These are phyloP conservation scores for Rugonectria rugulosa DNA, from an alignment of 2,329 filamentous ascomycete genomes.

Conservation along the genomic window DNA sequence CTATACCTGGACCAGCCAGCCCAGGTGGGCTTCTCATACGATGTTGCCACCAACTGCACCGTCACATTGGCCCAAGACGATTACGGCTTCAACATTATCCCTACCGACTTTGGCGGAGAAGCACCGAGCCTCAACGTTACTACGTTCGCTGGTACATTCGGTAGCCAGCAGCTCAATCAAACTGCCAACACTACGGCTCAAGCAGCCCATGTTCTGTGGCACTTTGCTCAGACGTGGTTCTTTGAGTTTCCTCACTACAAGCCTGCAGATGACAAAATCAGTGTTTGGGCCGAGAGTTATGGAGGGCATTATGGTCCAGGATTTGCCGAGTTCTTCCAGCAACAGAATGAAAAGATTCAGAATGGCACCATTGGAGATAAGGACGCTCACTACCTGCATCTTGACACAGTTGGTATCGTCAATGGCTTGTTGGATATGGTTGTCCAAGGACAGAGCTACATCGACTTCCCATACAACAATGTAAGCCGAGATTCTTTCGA, in stretches of 20 bases:
- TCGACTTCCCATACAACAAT: slow-evolving; percentile 67
- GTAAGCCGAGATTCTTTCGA: neutral
- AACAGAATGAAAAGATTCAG: slow-evolving; percentile 64
- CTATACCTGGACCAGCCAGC: slow-evolving; percentile 69
- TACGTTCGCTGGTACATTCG: slow-evolving; percentile 43
- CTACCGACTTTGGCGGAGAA: slow-evolving; percentile 47
- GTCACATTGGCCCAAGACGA: slow-evolving; percentile 57
- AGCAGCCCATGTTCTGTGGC: slow-evolving; percentile 67
- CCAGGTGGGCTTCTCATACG: slow-evolving; percentile 73
- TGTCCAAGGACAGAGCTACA: slow-evolving; percentile 65
- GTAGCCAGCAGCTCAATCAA: slow-evolving; percentile 39
- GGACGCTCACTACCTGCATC: slow-evolving; percentile 56
- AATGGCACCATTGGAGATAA: slow-evolving; percentile 45
- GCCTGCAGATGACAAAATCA: slow-evolving; percentile 62
- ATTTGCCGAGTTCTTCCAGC: slow-evolving; percentile 64
- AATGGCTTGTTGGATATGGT: slow-evolving; percentile 74
- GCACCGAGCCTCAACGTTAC: slow-evolving; percentile 49
- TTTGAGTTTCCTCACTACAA: slow-evolving; percentile 65
- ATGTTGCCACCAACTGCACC: slow-evolving; percentile 69
- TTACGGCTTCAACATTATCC: slow-evolving; percentile 55
- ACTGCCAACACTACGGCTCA: slow-evolving; percentile 59
- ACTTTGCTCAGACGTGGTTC: slow-evolving; percentile 70
- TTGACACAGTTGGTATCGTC: slow-evolving; percentile 72
- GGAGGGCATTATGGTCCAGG: slow-evolving; percentile 74
- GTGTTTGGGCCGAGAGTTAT: slow-evolving; percentile 74